These are phyloP conservation scores for Eutreptiella sp. DNA, from an alignment of 208 protist genomes.

Conservation along the genomic window DNA sequence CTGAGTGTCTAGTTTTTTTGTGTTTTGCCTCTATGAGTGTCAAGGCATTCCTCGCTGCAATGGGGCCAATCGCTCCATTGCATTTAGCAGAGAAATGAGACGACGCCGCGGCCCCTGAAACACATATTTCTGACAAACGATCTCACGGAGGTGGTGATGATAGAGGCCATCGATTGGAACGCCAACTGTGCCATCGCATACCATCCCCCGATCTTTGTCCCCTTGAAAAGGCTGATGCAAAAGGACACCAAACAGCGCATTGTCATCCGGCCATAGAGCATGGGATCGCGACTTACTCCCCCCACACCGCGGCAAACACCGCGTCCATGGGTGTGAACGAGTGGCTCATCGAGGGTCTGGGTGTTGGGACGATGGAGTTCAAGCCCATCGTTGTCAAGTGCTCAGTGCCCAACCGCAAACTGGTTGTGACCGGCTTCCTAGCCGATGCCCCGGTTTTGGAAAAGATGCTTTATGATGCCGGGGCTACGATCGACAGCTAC, in stretches of 20 bases:
- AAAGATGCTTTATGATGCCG: too few species aligned
- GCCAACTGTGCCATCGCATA: constrained; percentile 75
- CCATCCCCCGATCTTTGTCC: constrained; percentile 75
- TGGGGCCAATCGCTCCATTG: constrained; percentile 71
- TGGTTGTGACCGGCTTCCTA: neutral
- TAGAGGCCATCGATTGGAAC: constrained; percentile 60
- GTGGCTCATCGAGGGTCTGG: constrained; percentile 69
- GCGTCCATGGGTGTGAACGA: constrained; percentile 75
- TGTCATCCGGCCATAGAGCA: constrained; percentile 51
- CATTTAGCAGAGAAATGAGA: constrained; percentile 81
- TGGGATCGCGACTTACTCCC: constrained; percentile 79
- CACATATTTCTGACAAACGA: constrained; percentile 78
- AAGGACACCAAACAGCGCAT: constrained; percentile 59
- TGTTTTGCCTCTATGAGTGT: too few species aligned
- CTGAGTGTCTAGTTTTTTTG: too few species aligned
- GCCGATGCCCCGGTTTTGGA: neutral
- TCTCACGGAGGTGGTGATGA: constrained; percentile 73
- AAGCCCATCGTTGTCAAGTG: constrained; percentile 43
- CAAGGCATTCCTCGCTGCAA: constrained; percentile 45
- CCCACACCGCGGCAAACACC: constrained; percentile 78
- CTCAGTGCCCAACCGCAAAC: too few species aligned
- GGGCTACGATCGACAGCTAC: too few species aligned
- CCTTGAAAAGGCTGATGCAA: constrained; percentile 66
- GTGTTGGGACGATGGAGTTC: constrained; percentile 28
- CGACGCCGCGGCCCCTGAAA: constrained; percentile 38